Base-by-base conservation (phyloP, 2,329 filamentous ascomycete genomes). In the Microascus cirrosus region DNA sequence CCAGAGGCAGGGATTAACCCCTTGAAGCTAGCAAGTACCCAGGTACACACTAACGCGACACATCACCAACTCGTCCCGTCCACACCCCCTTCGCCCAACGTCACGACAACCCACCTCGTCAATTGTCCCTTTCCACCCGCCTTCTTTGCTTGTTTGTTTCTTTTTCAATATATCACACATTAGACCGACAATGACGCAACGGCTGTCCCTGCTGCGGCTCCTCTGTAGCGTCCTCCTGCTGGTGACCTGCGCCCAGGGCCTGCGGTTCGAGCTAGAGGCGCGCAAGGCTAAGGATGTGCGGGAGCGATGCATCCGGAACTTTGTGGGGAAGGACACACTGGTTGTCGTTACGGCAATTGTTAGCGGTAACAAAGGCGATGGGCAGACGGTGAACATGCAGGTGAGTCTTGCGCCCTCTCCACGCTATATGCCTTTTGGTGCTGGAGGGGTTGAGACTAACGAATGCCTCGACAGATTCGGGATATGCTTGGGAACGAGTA, bases 401-500 rank as follows among this genome's bases (percentile, higher is more conserved):
- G 93, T 96, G n/a, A 13, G 39, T 45, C n/a, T 15, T n/a, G 39
- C 39, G 18, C 15, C 39, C 5, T 7, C 39, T n/a, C 39, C 6
- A 18, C 10, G 55, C 25, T 13, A 35, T n/a, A 18, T n/a, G 25
- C 22, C 11, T 18, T 36, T 36, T n/a, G n/a, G n/a, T 39, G 39
- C 15, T 45, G 39, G 39, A n/a, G 39, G 2, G 39, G 39, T 18
- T 45, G 39, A 50, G 20, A 8, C 45, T 50, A 12, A 50, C 45
- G 22, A 12, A 12, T 11, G 12, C 24, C 25, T 34, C 32, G 57
- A 53, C 70, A 97, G 93, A 96, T 99, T 74, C 88, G 87, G 73
- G 94, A 99, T 75, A 86, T 91, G 18, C 84, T 96, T 65, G 93
- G 92, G 69, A 99, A 99, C 75, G 91, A 97, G 73, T 96, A 97